phyloP scores from a whole-genome alignment of 768 basidiomycete genomes.

The Rhodotorula graminis region DNA sequence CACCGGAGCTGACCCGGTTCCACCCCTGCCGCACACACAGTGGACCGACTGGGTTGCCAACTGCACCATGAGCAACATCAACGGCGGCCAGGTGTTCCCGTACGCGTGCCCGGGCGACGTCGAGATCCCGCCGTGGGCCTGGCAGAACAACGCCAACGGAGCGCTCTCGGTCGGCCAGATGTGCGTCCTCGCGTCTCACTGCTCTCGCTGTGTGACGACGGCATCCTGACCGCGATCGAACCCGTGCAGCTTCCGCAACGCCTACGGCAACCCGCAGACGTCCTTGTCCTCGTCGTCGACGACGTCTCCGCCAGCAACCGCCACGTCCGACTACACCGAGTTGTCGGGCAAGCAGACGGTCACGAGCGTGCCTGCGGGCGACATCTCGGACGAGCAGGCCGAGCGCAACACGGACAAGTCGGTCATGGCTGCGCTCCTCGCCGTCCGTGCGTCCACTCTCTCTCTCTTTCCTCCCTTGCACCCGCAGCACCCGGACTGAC shows the following conservation, averaged over 20 bases:
- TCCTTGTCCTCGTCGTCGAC: not conserved
- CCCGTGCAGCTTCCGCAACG: not conserved
- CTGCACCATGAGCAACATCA: slow-evolving; percentile 27
- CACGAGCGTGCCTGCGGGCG: not conserved
- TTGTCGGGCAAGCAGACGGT: not conserved
- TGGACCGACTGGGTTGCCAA: slow-evolving; percentile 33
- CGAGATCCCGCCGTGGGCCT: slow-evolving; percentile 26
- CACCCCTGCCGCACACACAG: slow-evolving; percentile 6
- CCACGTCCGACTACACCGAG: not conserved
- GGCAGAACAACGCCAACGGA: slow-evolving; percentile 12
- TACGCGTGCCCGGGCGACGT: slow-evolving; percentile 3
- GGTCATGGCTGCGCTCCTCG: not conserved
- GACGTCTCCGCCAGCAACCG: not conserved
- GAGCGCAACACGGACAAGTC: not conserved
- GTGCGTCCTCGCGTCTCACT: not conserved
- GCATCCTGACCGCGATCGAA: not conserved
- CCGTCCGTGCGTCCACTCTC: not conserved
- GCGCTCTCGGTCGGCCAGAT: not conserved
- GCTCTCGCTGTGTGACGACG: rapidly evolving
- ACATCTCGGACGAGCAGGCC: not conserved
- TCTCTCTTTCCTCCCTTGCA: too few species aligned
- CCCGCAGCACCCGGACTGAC: not conserved
- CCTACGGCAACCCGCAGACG: not conserved
- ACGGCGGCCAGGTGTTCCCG: slow-evolving; percentile 23
- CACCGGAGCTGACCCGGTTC: not conserved